Evolutionary conservation across 1,139 yeast species (phyloP).

Genomic region (Blastobotrys petasosporus): DNA sequence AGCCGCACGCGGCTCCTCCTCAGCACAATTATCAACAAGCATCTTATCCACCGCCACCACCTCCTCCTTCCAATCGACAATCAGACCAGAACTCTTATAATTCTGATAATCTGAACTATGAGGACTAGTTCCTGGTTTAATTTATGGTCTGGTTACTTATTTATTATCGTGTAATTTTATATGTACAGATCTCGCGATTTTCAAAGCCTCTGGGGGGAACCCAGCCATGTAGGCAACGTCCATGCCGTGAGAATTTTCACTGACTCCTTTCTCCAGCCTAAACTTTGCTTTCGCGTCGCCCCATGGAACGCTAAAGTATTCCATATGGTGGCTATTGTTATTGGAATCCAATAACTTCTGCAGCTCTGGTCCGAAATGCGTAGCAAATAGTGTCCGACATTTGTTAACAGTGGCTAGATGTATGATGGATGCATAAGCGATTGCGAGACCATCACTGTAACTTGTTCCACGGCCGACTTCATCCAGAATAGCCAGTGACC

Average conservation of each 20-base stretch:
- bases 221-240: conserved; percentile 82
- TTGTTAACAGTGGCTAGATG: conserved; percentile 51
- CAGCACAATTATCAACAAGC: neutral
- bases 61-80: neutral
- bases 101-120: neutral
- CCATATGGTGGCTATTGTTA: conserved; percentile 32
- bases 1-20: neutral
- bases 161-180: conserved; percentile 1
- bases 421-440: conserved; percentile 75
- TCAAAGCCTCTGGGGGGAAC: conserved; percentile 59
- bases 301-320: conserved; percentile 51
- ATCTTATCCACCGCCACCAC: neutral
- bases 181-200: conserved; percentile 25
- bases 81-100: neutral
- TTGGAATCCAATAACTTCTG: conserved; percentile 35
- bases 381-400: conserved; percentile 82
- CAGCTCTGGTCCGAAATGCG: conserved; percentile 81
- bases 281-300: conserved; percentile 42
- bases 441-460: conserved; percentile 79
- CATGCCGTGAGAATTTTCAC: conserved; percentile 75
- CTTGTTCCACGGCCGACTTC: conserved; percentile 98
- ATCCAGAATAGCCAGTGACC: conserved; percentile 82
- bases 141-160: neutral
- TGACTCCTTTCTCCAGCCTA: conserved; percentile 61
- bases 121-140: neutral